phyloP scores from a whole-genome alignment of 208 protist species.

The Trypanosoma caninum region DNA sequence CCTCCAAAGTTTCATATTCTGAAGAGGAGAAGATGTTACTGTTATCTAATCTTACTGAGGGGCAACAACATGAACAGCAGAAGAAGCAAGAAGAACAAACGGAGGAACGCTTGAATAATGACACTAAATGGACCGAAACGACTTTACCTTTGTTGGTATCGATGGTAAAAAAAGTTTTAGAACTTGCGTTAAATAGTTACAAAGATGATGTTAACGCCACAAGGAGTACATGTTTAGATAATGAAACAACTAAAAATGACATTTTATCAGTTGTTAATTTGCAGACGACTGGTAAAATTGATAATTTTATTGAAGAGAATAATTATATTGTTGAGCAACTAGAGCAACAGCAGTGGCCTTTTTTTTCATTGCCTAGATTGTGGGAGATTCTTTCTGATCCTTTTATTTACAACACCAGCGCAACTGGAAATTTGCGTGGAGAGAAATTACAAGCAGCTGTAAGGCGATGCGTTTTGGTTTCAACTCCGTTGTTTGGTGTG shows the following conservation, averaged over 20 bases:
- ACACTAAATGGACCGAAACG: not conserved
- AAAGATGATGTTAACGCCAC: not conserved
- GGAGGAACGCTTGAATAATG: not conserved
- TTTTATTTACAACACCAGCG: slow-evolving; percentile 21
- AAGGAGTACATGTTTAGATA: too few species aligned
- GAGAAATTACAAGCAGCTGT: slow-evolving; percentile 70
- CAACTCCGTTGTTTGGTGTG: slow-evolving; percentile 24
- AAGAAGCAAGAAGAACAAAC: not conserved
- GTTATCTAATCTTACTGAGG: slow-evolving; percentile 14
- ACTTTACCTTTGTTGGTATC: slow-evolving; percentile 24
- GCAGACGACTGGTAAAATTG: slow-evolving; percentile 2
- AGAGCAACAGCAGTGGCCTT: slow-evolving; percentile 47
- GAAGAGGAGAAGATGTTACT: slow-evolving; percentile 36
- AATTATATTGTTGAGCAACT: slow-evolving; percentile 76
- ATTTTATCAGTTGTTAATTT: too few species aligned
- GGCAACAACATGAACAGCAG: not conserved
- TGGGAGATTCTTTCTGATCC: slow-evolving; percentile 70
- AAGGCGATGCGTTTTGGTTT: slow-evolving; percentile 71
- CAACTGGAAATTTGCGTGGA: slow-evolving; percentile 37
- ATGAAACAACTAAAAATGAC: too few species aligned
- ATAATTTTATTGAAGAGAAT: slow-evolving; percentile 74
- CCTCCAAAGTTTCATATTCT: slow-evolving; percentile 24
- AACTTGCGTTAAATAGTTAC: slow-evolving; percentile 43
- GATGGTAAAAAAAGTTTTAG: slow-evolving; percentile 50
- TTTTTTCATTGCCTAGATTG: slow-evolving; percentile 74